These are phyloP conservation scores for Phytophthora meadii DNA, from an alignment of 352 stramenopile genomes.

Conservation along the genomic window DNA sequence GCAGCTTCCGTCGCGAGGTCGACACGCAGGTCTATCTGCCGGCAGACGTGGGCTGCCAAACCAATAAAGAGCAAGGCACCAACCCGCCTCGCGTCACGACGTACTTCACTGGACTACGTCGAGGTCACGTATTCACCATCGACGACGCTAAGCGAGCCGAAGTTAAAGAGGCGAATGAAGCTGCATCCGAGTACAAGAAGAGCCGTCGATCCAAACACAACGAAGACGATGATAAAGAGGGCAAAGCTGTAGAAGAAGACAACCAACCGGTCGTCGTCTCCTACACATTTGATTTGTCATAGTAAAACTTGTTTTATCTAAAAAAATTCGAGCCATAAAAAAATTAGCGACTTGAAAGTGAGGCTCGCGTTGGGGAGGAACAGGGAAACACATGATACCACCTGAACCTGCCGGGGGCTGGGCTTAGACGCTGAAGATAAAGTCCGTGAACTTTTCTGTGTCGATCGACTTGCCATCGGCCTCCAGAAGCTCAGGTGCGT, in stretches of 20 bases:
- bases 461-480: conserved; percentile 69
- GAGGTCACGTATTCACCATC: conserved; percentile 43
- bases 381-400: conserved; percentile 24
- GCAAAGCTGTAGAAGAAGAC: conserved; percentile 34
- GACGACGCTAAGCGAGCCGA: conserved; percentile 40
- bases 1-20: conserved; percentile 87
- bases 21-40: conserved; percentile 91
- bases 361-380: conserved; percentile 23
- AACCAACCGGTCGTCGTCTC: conserved; percentile 64
- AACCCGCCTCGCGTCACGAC: conserved; percentile 84
- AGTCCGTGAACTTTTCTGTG: conserved; percentile 76
- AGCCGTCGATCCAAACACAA: conserved; percentile 30
- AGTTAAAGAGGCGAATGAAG: conserved; percentile 28
- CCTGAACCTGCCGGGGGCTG: conserved; percentile 21
- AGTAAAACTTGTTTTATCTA: conserved; percentile 46
- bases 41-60: conserved; percentile 76
- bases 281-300: conserved; percentile 77
- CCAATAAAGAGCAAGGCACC: conserved; percentile 74
- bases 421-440: conserved; percentile 84
- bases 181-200: conserved; percentile 36
- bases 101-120: conserved; percentile 79
- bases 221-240: conserved; percentile 40
- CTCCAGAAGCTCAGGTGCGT: conserved; percentile 58
- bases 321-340: conserved; percentile 45
- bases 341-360: conserved; percentile 33